These are phyloP conservation scores for Pseudozyma flocculosa DNA, from an alignment of 1,284 basidiomycete species.

Conservation along the genomic window DNA sequence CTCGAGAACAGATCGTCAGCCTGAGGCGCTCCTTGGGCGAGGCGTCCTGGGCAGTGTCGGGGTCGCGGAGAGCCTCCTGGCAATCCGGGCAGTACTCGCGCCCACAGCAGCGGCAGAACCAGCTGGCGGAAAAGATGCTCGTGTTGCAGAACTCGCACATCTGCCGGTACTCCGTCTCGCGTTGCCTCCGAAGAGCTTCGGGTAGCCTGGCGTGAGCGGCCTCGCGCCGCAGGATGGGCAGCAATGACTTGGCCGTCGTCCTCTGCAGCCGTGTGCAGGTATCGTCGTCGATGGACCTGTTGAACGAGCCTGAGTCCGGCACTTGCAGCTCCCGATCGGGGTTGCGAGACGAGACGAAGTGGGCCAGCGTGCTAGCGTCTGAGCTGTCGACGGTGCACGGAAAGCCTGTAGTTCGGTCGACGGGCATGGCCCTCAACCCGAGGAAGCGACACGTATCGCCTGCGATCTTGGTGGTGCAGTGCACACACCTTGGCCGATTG, in stretches of 20 bases:
- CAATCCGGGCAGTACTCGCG: conserved; percentile 85
- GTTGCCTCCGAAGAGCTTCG: conserved; percentile 11
- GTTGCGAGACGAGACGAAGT: conserved; percentile 16
- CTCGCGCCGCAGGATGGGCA: conserved; percentile 18
- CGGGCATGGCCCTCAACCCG: conserved; percentile 17
- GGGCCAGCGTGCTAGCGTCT: background rate
- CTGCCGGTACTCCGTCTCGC: conserved; percentile 32
- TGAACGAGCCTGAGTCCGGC: conserved; percentile 1
- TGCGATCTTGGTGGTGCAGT: conserved; percentile 12
- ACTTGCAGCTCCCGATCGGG: conserved; percentile 17
- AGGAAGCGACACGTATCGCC: conserved; percentile 34
- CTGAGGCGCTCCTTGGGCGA: conserved; percentile 13
- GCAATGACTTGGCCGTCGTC: conserved; percentile 16
- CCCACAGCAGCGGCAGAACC: conserved; percentile 85
- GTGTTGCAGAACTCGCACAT: conserved; percentile 79
- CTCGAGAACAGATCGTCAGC: conserved; percentile 26
- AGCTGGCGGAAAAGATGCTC: conserved; percentile 82
- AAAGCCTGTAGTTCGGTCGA: conserved; percentile 8
- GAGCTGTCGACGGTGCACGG: background rate
- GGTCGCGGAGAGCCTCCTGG: conserved; percentile 59
- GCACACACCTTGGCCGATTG: conserved; percentile 18
- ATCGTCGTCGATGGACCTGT: conserved; percentile 7
- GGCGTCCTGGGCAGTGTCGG: conserved; percentile 60
- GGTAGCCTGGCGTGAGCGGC: conserved; percentile 18
- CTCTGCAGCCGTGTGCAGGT: conserved; percentile 4